These are phyloP conservation scores for Lichtheimia hyalospora DNA, from an alignment of 371 early-diverging fungal genomes.

Conservation along the genomic window DNA sequence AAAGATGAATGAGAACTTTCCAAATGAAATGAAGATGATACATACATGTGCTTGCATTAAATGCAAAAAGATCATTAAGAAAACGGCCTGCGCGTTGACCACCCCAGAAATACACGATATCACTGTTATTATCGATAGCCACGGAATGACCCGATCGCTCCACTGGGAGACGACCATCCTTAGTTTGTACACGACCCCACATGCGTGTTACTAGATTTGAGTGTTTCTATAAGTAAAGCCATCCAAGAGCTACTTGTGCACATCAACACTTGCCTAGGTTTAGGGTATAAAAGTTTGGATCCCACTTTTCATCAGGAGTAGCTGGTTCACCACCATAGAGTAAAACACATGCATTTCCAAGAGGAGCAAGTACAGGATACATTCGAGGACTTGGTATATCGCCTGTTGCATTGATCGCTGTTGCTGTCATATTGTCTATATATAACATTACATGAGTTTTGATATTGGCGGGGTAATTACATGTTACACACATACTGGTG, in stretches of 20 bases:
- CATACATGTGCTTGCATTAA: slow-evolving; percentile 64
- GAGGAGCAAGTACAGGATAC: slow-evolving; percentile 25
- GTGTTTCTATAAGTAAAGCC: slow-evolving; percentile 1
- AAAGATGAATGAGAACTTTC: slow-evolving; percentile 30
- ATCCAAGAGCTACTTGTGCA: neutral
- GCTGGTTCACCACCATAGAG: slow-evolving; percentile 46
- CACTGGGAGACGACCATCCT: slow-evolving; percentile 48
- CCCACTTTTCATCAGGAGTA: slow-evolving; percentile 35
- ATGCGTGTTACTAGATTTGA: slow-evolving; percentile 25
- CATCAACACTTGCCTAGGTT: slow-evolving; percentile 25
- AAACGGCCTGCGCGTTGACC: slow-evolving; percentile 69
- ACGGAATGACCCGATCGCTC: slow-evolving; percentile 74
- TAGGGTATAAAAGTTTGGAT: slow-evolving; percentile 39
- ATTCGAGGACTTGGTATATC: slow-evolving; percentile 37
- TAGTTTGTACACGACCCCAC: slow-evolving; percentile 48
- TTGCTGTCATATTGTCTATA: slow-evolving; percentile 35
- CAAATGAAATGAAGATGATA: neutral
- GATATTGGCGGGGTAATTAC: too few relatives aligned
- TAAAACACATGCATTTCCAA: slow-evolving; percentile 29
- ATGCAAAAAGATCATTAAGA: slow-evolving; percentile 60
- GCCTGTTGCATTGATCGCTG: slow-evolving; percentile 26
- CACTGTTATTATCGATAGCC: slow-evolving; percentile 50
- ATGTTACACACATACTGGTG: slow-evolving; percentile 42
- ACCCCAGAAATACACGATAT: slow-evolving; percentile 68
- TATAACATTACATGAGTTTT: neutral